phyloP scores from a whole-genome alignment of 2,329 filamentous ascomycete genomes.

The Hymenoscyphus fraxineus region DNA sequence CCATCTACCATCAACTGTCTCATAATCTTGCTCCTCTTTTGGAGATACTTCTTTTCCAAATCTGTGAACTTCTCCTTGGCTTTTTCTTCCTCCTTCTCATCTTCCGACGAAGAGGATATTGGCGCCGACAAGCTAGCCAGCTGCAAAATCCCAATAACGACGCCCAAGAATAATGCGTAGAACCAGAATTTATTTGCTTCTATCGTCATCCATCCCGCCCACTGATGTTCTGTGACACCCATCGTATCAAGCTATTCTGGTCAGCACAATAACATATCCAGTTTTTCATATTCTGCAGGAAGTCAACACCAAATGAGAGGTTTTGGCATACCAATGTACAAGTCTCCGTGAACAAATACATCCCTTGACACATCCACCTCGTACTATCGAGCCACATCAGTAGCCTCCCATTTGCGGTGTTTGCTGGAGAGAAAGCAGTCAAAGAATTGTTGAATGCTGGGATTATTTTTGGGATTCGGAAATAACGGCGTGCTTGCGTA shows the following conservation, averaged over 20 bases:
- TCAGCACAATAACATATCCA: constrained; percentile 6
- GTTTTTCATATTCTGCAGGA: neutral
- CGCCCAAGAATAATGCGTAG: constrained; percentile 40
- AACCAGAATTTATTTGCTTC: constrained; percentile 71
- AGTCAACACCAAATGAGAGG: constrained; percentile 32
- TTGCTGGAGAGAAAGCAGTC: constrained; percentile 35
- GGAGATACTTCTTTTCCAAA: constrained; percentile 6
- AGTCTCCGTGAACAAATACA: constrained; percentile 66
- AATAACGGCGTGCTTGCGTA: constrained; percentile 51
- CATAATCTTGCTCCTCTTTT: constrained; percentile 37
- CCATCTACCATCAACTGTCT: constrained; percentile 52
- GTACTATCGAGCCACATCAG: constrained; percentile 49
- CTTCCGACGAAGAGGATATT: neutral
- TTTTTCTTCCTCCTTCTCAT: constrained; percentile 14
- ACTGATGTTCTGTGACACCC: constrained; percentile 42
- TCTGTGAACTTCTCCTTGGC: constrained; percentile 30
- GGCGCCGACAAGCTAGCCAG: constrained; percentile 5
- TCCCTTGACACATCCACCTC: constrained; percentile 56
- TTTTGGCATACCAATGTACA: constrained; percentile 52
- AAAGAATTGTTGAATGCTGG: constrained; percentile 54
- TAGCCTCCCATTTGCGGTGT: constrained; percentile 13
- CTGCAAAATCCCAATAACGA: constrained; percentile 37
- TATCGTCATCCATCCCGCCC: constrained; percentile 45
- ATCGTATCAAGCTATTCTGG: constrained; percentile 43
- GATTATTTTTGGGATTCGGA: constrained; percentile 67